These are phyloP conservation scores for Phlebiopsis gigantea DNA, from an alignment of 768 basidiomycete species.

Conservation along the genomic window DNA sequence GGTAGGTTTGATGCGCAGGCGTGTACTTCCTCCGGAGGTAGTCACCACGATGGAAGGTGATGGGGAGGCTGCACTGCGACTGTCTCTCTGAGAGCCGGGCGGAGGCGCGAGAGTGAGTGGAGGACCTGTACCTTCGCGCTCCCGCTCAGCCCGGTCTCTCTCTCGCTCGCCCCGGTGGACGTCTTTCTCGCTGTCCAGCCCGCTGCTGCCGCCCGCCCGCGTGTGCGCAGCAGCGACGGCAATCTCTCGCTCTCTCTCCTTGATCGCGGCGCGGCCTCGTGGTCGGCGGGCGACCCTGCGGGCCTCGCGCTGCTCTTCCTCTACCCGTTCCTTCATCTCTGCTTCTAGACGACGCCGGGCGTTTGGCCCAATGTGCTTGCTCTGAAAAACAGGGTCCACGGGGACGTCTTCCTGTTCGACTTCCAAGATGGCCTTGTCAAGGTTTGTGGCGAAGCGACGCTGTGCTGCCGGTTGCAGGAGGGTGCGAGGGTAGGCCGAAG, in stretches of 20 bases:
- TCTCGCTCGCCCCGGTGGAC: constrained; percentile 2
- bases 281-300: constrained; percentile 31
- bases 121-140: constrained; percentile 9
- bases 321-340: constrained; percentile 32
- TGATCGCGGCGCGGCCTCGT: constrained; percentile 24
- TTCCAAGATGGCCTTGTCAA: constrained; percentile 44
- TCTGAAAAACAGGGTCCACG: constrained; percentile 39
- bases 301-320: constrained; percentile 42
- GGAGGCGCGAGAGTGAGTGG: constrained; percentile 11
- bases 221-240: not conserved
- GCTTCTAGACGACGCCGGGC: constrained; percentile 41
- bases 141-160: constrained; percentile 2
- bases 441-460: constrained; percentile 40
- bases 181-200: not conserved
- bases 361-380: constrained; percentile 42
- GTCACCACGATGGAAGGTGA: constrained; percentile 32
- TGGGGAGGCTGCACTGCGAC: constrained; percentile 3
- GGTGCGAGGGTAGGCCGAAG: constrained; percentile 45
- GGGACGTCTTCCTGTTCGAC: constrained; percentile 38
- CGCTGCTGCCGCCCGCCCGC: not conserved
- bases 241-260: constrained; percentile 32
- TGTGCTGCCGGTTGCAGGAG: constrained; percentile 39
- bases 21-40: constrained; percentile 36
- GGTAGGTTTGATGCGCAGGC: constrained; percentile 46
- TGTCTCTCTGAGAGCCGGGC: constrained; percentile 5